These are phyloP conservation scores for Castanea crenata DNA, from an alignment of 306 rosid species.

Conservation along the genomic window DNA sequence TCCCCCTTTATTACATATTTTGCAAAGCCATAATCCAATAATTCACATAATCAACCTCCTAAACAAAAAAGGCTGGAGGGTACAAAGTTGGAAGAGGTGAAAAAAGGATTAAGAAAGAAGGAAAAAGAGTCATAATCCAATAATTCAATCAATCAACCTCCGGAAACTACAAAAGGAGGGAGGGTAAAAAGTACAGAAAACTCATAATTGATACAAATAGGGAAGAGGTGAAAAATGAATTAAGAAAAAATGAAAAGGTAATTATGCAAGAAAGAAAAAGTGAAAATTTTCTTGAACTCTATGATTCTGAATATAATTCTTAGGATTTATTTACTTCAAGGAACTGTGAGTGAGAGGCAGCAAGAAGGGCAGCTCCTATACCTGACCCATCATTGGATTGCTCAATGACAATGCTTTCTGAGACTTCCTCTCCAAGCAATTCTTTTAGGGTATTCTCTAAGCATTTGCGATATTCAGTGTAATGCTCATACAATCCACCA, in stretches of 20 bases:
- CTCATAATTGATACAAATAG: background rate
- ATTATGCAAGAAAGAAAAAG: slow-evolving; percentile 11
- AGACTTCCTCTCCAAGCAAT: slow-evolving; percentile 58
- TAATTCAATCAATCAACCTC: slow-evolving; percentile 5
- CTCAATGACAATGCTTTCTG: slow-evolving; percentile 41
- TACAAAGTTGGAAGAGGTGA: background rate
- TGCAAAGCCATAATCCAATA: slow-evolving; percentile 20
- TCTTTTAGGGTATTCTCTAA: slow-evolving; percentile 65
- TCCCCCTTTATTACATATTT: slow-evolving; percentile 8
- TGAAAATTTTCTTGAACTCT: no score
- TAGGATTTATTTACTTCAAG: slow-evolving; percentile 32
- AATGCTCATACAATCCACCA: slow-evolving; percentile 92
- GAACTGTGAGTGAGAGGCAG: slow-evolving; percentile 77
- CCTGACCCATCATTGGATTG: slow-evolving; percentile 89
- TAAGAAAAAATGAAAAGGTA: slow-evolving; percentile 17
- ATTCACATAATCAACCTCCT: slow-evolving; percentile 8
- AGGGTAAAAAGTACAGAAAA: background rate
- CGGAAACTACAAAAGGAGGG: slow-evolving; percentile 1
- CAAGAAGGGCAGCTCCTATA: slow-evolving; percentile 86
- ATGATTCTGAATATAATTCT: slow-evolving; percentile 8
- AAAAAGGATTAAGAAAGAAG: slow-evolving; percentile 10
- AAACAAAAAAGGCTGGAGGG: slow-evolving; percentile 5
- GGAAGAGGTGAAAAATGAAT: background rate
- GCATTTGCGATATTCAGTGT: slow-evolving; percentile 64
- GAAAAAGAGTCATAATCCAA: slow-evolving; percentile 18